Percentiles rank a stretch among this genome's conserved stretches.
These are phyloP conservation scores for Magnaporthales sp. DNA, from an alignment of 2,329 filamentous ascomycete species.

Conservation along the genomic window DNA sequence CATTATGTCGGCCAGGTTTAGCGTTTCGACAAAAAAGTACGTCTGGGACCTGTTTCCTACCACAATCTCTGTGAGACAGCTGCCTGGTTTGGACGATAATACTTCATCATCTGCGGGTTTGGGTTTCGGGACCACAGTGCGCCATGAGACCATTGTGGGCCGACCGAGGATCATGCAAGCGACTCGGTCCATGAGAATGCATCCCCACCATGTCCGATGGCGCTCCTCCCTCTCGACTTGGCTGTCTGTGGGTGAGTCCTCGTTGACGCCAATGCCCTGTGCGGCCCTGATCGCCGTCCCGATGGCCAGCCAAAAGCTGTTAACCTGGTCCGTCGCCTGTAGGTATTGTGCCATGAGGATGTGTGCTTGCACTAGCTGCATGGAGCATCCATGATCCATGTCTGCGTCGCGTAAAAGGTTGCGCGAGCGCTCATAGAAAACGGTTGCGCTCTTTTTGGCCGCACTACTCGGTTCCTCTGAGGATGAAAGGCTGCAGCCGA, in stretches of 20 bases:
- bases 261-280: slow-evolving; percentile 16
- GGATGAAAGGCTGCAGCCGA: slow-evolving; percentile 3
- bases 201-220: slow-evolving; percentile 5
- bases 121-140: slow-evolving; percentile 2
- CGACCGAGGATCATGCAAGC: slow-evolving; percentile 2
- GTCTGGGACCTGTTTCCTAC: background rate
- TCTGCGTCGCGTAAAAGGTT: slow-evolving; percentile 1
- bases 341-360: slow-evolving; percentile 6
- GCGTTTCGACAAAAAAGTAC: slow-evolving; percentile 2
- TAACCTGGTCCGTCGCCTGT: slow-evolving; percentile 5
- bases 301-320: slow-evolving; percentile 6
- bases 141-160: slow-evolving; percentile 4
- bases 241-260: background rate
- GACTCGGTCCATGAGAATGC: slow-evolving; percentile 3
- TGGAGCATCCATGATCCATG: slow-evolving; percentile 5
- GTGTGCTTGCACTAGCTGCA: slow-evolving; percentile 6
- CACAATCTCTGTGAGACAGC: background rate
- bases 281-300: slow-evolving; percentile 11
- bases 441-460: slow-evolving; percentile 1
- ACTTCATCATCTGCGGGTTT: slow-evolving; percentile 1
- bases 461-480: background rate
- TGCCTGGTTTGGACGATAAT: background rate
- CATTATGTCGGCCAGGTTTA: slow-evolving; percentile 1
- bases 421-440: slow-evolving; percentile 5
- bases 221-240: slow-evolving; percentile 2